Percentiles rank a stretch among this genome's conserved stretches.
Evolutionary conservation across 2,329 filamentous ascomycete species (phyloP).

Genomic region (Neodidymelliopsis sp.): DNA sequence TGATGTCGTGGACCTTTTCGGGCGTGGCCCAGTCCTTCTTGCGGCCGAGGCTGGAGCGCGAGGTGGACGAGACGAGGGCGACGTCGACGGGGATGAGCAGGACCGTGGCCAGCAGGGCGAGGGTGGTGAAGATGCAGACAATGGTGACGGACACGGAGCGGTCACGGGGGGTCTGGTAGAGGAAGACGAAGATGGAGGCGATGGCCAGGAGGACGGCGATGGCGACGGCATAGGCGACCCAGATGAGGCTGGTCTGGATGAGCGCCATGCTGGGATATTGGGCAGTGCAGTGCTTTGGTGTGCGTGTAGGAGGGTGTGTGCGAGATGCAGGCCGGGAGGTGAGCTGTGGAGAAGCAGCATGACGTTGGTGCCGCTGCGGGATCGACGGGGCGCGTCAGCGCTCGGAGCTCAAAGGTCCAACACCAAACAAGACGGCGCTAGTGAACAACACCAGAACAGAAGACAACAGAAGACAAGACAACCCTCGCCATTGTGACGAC

Average conservation of each 20-base stretch:
- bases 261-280: constrained; percentile 62
- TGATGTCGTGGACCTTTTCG: constrained; percentile 77
- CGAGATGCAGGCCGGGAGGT: constrained; percentile 4
- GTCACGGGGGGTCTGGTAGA: constrained; percentile 89
- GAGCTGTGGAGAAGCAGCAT: constrained; percentile 5
- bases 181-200: constrained; percentile 84
- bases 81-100: constrained; percentile 94
- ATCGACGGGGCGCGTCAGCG: constrained; percentile 3
- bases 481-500: too few relatives aligned
- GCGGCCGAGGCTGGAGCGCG: constrained; percentile 73
- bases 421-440: constrained; percentile 3
- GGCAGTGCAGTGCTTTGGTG: background rate
- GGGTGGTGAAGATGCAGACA: constrained; percentile 86
- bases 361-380: constrained; percentile 7
- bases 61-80: constrained; percentile 90
- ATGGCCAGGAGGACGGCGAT: constrained; percentile 78
- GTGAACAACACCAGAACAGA: too few relatives aligned
- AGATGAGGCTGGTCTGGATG: constrained; percentile 89
- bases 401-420: too few relatives aligned
- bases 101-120: constrained; percentile 87
- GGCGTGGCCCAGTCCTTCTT: constrained; percentile 97
- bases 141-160: constrained; percentile 81
- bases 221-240: constrained; percentile 89
- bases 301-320: background rate
- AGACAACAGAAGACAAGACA: too few relatives aligned